These are phyloP conservation scores for Microcera coccophila DNA, from an alignment of 2,329 filamentous ascomycete species.

Conservation along the genomic window DNA sequence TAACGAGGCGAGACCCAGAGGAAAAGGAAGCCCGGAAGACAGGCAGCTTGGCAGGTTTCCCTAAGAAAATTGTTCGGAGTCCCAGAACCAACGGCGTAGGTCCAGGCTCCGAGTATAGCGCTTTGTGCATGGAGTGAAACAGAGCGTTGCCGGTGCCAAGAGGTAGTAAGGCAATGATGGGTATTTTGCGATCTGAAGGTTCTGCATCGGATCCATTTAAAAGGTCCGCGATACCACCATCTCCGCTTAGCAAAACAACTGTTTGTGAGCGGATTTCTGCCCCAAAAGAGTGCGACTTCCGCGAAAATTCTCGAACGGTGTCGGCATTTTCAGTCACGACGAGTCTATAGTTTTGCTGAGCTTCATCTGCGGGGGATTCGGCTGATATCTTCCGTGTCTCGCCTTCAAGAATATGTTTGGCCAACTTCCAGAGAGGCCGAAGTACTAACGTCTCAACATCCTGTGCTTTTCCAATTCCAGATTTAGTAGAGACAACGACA, in stretches of 20 bases:
- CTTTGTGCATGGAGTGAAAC: constrained; percentile 59
- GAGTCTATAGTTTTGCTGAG: constrained; percentile 31
- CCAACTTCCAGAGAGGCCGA: constrained; percentile 48
- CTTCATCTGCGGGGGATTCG: too few relatives aligned
- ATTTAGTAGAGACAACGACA: constrained; percentile 63
- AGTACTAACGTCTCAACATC: constrained; percentile 55
- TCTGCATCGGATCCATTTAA: constrained; percentile 57
- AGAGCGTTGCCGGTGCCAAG: constrained; percentile 64
- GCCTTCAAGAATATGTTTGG: background rate
- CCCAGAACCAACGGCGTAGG: constrained; percentile 46
- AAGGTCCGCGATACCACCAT: constrained; percentile 80
- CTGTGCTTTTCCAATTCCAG: constrained; percentile 57
- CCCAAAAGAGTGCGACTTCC: constrained; percentile 32
- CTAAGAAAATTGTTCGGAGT: constrained; percentile 58
- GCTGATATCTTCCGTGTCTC: too few relatives aligned
- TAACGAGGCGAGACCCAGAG: constrained; percentile 49
- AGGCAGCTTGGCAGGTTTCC: constrained; percentile 53
- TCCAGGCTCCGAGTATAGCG: constrained; percentile 43
- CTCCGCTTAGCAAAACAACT: constrained; percentile 77
- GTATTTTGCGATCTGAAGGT: constrained; percentile 16
- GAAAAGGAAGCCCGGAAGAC: constrained; percentile 61
- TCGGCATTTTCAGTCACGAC: constrained; percentile 60
- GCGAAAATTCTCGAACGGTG: constrained; percentile 62
- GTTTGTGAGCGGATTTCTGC: constrained; percentile 39
- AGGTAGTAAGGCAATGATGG: constrained; percentile 53